These are phyloP conservation scores for Trichoderma cornu-damae DNA, from an alignment of 2,329 filamentous ascomycete genomes.

Conservation along the genomic window DNA sequence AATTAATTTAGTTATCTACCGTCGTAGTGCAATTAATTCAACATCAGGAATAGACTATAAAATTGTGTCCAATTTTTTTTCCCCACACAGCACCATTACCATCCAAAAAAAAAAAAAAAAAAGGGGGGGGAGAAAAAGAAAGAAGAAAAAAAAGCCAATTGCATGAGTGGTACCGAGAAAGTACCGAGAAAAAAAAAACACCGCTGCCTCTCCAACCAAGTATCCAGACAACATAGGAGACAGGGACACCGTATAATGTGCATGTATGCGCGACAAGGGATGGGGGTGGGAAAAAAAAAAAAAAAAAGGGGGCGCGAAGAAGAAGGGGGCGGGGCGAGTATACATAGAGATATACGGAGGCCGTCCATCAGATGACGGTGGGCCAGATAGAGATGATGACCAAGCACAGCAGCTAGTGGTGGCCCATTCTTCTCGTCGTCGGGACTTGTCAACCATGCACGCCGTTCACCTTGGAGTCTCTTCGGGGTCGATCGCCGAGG, in stretches of 20 bases:
- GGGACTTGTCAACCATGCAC: conserved; percentile 7
- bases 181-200: conserved; percentile 5
- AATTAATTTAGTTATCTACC: conserved; percentile 5
- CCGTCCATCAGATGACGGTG: background rate
- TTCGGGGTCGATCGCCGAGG: conserved; percentile 33
- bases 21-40: conserved; percentile 11
- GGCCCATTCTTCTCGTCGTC: background rate
- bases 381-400: background rate
- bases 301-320: background rate
- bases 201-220: conserved; percentile 17
- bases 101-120: conserved; percentile 6
- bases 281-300: no score
- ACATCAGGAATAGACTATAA: conserved; percentile 7
- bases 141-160: background rate
- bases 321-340: background rate
- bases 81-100: conserved; percentile 12
- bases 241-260: conserved; percentile 12
- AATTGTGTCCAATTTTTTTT: conserved; percentile 10
- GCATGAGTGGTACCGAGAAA: conserved; percentile 1
- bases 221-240: conserved; percentile 19
- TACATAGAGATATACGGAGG: conserved; percentile 17
- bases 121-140: no score
- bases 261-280: conserved; percentile 1
- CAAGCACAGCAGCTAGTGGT: background rate
- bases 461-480: conserved; percentile 35